A percentile compares a stretch with the other conserved stretches of the same genome.
These are phyloP conservation scores for Amylostereum areolatum DNA, from an alignment of 1,284 basidiomycete species.

Conservation along the genomic window DNA sequence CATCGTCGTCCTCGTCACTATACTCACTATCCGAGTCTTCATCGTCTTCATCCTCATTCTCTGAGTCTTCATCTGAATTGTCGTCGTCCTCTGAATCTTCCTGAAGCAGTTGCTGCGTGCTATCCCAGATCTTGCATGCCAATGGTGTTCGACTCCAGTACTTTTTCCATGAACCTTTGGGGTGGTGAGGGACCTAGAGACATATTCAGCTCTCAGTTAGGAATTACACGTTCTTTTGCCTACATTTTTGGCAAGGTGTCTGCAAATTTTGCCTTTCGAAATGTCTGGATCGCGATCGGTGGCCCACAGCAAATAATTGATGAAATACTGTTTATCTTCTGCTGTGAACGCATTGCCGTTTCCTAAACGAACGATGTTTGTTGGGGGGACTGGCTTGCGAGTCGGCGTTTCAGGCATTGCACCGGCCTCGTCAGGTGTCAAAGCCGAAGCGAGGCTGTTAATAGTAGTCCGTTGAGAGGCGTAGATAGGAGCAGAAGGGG, in stretches of 20 bases:
- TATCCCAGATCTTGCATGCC: conserved; percentile 56
- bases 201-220: not conserved
- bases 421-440: not conserved
- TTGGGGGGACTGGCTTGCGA: conserved; percentile 62
- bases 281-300: conserved; percentile 45
- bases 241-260: conserved; percentile 50
- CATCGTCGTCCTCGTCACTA: conserved; percentile 35
- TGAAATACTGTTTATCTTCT: conserved; percentile 57
- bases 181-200: conserved; percentile 55
- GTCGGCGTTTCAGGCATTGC: conserved; percentile 52
- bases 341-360: conserved; percentile 55
- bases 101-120: conserved; percentile 30
- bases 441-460: not conserved
- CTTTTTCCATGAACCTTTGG: conserved; percentile 49
- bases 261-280: conserved; percentile 47
- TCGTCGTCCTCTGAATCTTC: conserved; percentile 12
- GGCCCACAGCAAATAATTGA: conserved; percentile 57
- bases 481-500: not conserved
- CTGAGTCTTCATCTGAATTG: conserved; percentile 19
- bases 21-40: conserved; percentile 24
- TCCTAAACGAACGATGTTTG: conserved; percentile 32
- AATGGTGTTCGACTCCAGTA: conserved; percentile 57
- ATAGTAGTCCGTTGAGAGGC: not conserved
- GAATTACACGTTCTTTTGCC: not conserved
- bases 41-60: conserved; percentile 24